Evolutionary conservation across 495 filamentous ascomycete species (phyloP), one percentile per base, ranked within the genome.

Genomic region (Zalerion maritima): DNA sequence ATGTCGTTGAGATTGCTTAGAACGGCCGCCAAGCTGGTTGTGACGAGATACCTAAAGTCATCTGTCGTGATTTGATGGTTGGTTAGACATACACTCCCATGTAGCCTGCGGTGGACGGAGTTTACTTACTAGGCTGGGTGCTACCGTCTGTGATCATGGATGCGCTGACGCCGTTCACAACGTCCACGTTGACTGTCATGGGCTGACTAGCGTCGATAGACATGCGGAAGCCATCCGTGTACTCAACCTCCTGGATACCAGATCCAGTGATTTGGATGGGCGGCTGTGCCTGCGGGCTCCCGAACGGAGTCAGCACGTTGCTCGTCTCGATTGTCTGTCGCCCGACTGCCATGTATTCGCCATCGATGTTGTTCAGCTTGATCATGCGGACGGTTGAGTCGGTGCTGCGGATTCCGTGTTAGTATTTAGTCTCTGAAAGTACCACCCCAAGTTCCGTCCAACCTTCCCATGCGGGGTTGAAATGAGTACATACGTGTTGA

Each of bases 231-330:
- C 44, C 44, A 40, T 47, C 44, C 8, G 20, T 18, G 29, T 41
- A 47, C 23, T 47, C 44, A 15, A 31, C 26, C 35, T 47, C 44
- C 26, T 47, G 44, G 14, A 47, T 43, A 15, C 44, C 44, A 14
- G 37, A 38, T 13, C 44, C 44, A 10, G 21, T 29, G 22, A 47
- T 41, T 14, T 28, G 24, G n/a, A 38, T 32, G 12, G 39, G 38
- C n/a, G n/a, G n/a, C 13, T 29, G 18, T 14, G 31, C 28, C 9
- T 29, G 25, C 14, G 21, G 17, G 3, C 15, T 17, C 6, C 37
- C 41, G 26, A 47, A 47, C 8, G 37, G 21, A 21, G 28, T 38
- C 3, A 47, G 28, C 6, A 37, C 29, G 21, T 30, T 27, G 22
- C 36, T 35, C 24, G 41, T 41, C 31, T 38, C 44, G n/a, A 28